Evolutionary conservation across 2,329 filamentous ascomycete genomes (phyloP).

Genomic region (Botrytis hyacinthi): DNA sequence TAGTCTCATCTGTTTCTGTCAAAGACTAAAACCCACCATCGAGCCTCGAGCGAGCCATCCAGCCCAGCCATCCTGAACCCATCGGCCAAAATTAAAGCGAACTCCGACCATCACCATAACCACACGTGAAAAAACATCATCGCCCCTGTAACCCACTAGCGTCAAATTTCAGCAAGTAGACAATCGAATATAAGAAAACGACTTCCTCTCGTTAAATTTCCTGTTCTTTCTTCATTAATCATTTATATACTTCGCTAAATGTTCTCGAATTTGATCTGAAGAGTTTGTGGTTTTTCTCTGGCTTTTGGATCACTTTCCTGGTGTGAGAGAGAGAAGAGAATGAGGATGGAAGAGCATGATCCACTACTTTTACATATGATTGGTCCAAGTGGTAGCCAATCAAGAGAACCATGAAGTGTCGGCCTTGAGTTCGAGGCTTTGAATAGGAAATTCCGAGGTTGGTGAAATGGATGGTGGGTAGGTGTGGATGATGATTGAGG

Average conservation of each 20-base stretch:
- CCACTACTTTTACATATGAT: background rate
- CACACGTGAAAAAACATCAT: constrained; percentile 21
- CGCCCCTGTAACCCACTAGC: constrained; percentile 16
- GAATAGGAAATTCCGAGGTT: background rate
- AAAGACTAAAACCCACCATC: background rate
- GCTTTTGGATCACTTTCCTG: background rate
- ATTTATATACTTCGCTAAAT: background rate
- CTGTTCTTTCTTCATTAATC: background rate
- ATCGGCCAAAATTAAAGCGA: constrained; percentile 5
- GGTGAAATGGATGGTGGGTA: background rate
- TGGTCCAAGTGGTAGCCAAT: constrained; percentile 18
- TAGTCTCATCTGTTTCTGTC: background rate
- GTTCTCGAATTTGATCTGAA: constrained; percentile 4
- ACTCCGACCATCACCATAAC: background rate
- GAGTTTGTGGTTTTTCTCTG: constrained; percentile 14
- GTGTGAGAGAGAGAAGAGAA: background rate
- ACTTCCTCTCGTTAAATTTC: background rate
- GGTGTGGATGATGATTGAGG: background rate
- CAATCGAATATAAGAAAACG: constrained; percentile 18
- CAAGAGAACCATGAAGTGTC: background rate
- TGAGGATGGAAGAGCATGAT: background rate
- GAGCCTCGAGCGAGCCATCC: too few species aligned
- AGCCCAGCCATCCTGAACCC: background rate
- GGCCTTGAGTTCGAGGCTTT: constrained; percentile 5
- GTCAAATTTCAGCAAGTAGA: constrained; percentile 6